phyloP scores from a whole-genome alignment of 2,329 filamentous ascomycete species.

The Scleromitrula shiraiana region DNA sequence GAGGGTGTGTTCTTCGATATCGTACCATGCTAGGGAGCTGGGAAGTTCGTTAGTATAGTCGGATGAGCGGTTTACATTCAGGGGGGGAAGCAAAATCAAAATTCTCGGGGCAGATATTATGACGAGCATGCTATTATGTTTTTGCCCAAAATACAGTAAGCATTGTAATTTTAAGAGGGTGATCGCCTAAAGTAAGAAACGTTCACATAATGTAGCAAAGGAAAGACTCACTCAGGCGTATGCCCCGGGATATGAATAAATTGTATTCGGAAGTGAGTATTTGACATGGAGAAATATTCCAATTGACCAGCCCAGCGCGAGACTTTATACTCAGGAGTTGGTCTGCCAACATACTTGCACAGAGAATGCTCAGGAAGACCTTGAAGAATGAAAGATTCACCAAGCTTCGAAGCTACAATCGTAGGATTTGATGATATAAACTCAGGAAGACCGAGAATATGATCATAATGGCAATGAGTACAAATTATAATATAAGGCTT shows the following conservation, averaged over 20 bases:
- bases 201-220: background rate
- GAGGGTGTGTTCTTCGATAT: constrained; percentile 33
- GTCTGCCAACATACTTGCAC: constrained; percentile 32
- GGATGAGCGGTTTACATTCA: no score
- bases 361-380: constrained; percentile 35
- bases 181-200: no score
- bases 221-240: constrained; percentile 37
- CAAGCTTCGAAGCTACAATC: constrained; percentile 31
- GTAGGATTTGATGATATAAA: constrained; percentile 19
- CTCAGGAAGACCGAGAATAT: constrained; percentile 28
- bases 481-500: constrained; percentile 36
- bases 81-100: no score
- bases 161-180: no score
- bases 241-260: constrained; percentile 40
- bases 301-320: constrained; percentile 35
- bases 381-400: constrained; percentile 33
- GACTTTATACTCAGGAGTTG: constrained; percentile 34
- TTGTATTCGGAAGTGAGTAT: constrained; percentile 31
- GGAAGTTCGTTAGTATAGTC: no score
- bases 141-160: no score
- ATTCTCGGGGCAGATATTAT: no score
- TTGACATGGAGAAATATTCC: constrained; percentile 24
- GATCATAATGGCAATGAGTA: constrained; percentile 41
- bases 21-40: constrained; percentile 6
- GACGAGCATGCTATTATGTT: no score